A percentile compares a stretch with the other conserved stretches of the same genome.
Conservation (phyloP, 768 basidiomycete species). For the Tubosaeta sp. region DNA sequence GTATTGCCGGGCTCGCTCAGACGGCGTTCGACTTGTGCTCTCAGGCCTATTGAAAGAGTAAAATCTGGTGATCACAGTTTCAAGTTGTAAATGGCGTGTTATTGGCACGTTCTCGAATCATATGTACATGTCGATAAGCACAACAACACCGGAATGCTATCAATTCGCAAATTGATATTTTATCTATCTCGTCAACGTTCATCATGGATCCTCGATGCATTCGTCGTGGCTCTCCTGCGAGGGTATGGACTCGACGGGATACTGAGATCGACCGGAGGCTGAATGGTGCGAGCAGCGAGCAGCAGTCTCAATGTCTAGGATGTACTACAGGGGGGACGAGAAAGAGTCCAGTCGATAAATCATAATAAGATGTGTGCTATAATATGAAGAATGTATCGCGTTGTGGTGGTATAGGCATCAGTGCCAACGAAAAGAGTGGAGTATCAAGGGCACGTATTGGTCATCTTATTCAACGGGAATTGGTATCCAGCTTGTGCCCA, state of each 20-base stretch:
- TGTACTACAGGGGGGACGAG: conserved; percentile 8
- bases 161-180: too few relatives aligned
- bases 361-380: conserved; percentile 24
- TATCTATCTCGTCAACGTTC: too few relatives aligned
- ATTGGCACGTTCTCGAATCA: too few relatives aligned
- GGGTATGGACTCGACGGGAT: conserved; percentile 3
- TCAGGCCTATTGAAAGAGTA: too few relatives aligned
- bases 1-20: too few relatives aligned
- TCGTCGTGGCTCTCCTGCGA: neutral
- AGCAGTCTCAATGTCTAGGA: conserved; percentile 8
- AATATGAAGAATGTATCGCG: conserved; percentile 20
- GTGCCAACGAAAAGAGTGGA: conserved; percentile 4
- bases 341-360: conserved; percentile 19
- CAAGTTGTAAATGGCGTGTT: too few relatives aligned
- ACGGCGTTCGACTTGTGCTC: too few relatives aligned
- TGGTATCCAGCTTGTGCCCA: conserved; percentile 75
- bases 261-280: conserved; percentile 2
- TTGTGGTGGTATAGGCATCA: conserved; percentile 15
- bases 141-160: too few relatives aligned
- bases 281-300: neutral
- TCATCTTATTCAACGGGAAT: conserved; percentile 63
- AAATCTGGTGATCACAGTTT: too few relatives aligned
- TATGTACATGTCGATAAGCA: too few relatives aligned
- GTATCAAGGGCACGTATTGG: conserved; percentile 19
- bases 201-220: neutral